Percentiles rank a stretch among this genome's conserved stretches.
Conservation (phyloP, 139 green algal genomes). For the Mesotaenium endlicherianum region DNA sequence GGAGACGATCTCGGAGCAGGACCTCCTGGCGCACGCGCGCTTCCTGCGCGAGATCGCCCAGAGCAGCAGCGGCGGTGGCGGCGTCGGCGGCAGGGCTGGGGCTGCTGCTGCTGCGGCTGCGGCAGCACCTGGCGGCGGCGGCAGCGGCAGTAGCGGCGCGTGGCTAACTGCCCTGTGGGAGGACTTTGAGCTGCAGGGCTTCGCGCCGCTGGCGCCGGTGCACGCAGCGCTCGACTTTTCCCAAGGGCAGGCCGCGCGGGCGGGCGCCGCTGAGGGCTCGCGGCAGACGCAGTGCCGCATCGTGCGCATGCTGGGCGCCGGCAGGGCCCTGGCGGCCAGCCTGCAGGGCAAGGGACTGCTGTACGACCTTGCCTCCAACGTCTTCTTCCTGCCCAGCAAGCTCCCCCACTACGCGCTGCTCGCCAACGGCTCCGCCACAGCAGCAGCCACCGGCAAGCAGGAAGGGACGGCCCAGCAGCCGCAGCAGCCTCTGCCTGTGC, state of each 20-base stretch:
- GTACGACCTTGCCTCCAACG: no score
- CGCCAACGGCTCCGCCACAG: no score
- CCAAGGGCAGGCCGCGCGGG: background rate
- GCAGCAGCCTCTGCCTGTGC: no score
- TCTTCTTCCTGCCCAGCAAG: no score
- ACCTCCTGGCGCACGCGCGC: background rate
- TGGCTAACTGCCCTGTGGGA: conserved; percentile 40
- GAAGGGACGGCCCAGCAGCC: no score
- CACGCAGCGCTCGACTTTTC: conserved; percentile 26
- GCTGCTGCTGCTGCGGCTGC: no score
- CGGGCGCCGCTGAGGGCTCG: background rate
- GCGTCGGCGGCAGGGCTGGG: background rate
- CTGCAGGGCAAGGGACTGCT: background rate
- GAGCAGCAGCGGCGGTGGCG: no score
- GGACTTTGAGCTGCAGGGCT: conserved; percentile 38
- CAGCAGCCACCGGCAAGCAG: no score
- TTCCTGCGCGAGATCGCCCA: no score
- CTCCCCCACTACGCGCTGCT: no score
- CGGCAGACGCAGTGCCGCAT: conserved; percentile 5
- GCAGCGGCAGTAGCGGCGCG: background rate
- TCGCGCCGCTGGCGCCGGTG: conserved; percentile 9
- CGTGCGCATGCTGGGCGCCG: background rate
- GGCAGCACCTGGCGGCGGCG: background rate
- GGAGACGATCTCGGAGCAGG: background rate
- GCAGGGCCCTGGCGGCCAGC: background rate